Evolutionary conservation across 2,329 filamentous ascomycete genomes (phyloP), one percentile per base, ranked within the genome.

Genomic region (Aspergillus fructus): DNA sequence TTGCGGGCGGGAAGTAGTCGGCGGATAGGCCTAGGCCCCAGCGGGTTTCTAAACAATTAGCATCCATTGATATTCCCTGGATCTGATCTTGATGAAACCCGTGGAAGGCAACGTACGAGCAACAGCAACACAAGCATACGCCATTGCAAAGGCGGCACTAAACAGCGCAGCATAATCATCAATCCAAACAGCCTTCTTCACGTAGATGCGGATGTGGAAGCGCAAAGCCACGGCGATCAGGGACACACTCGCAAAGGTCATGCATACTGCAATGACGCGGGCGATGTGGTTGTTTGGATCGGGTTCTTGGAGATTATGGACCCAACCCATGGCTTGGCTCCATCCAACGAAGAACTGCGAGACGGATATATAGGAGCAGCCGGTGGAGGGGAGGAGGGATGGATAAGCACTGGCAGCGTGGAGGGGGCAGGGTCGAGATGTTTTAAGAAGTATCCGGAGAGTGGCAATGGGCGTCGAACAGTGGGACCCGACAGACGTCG

Each of bases 81-180:
- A n/a, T n/a, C n/a, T n/a, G n/a, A n/a, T n/a, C n/a, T n/a, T n/a
- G n/a, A n/a, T n/a, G n/a, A n/a, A n/a, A n/a, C n/a, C n/a, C n/a
- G n/a, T n/a, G n/a, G n/a, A n/a, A n/a, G n/a, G n/a, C n/a, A n/a
- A 19, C 17, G 17, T 19, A 69, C 66, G 65, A 47, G 56, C 61
- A 45, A 68, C 54, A 3, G 57, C 45, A 19, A 66, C 48, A 0
- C 53, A 62, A 1, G 62, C 59, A 56, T 68, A 68, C 4, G 37
- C 62, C 3, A 57, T 9, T 3, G 47, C 62, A 17, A 67, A 56
- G 15, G 68, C 40, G 9, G 64, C 60, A 49, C 62, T 67, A 15
- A 49, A 56, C 37, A 67, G 43, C 13, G 64, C 60, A 4, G 64
- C 61, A 61, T 67, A 71, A 48, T 71, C 68, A 50, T 71, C 68